Base-by-base conservation (phyloP, 345 rosid genomes). In the Isatis tinctoria region DNA sequence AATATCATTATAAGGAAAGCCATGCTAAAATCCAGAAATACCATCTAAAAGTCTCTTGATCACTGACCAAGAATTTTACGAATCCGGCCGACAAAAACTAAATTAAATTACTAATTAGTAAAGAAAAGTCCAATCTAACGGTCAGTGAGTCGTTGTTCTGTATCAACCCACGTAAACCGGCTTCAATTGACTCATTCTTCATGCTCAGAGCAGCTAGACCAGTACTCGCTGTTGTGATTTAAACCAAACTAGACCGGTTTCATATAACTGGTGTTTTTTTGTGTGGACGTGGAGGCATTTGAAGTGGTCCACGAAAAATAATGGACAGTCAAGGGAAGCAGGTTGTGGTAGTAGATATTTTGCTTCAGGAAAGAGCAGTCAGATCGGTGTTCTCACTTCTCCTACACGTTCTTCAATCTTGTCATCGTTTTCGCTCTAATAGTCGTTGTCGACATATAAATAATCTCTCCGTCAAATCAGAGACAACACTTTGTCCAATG, bases 301-400 rank as follows among this genome's bases (percentile, higher is more conserved):
- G 65, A 18, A 59, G 67, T 48, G 53, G 66, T 60, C 73, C 69
- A 30, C 24, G 26, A 6, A 44, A n/a, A 74, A 74, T 58, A 57
- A 74, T 74, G 77, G 57, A 47, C 49, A 47, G 22, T 51, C 54
- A 30, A 54, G 20, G 24, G 45, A 62, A 26, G 32, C 57, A 51
- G 30, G n/a, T 56, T 53, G 56, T 24, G 58, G 59, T 51, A 30
- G 59, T 51, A 30, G 69, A 67, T 75, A 60, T 67, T 66, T 27
- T 27, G 43, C 58, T 54, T 65, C 9, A 28, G 6, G 66, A 33
- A 43, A 69, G 54, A 33, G 54, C 5, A 24, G 6, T 47, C 32
- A 49, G 28, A 36, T 71, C 40, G 2, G 40, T 36, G 18, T 17
- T 60, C 56, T 36, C 48, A 35, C 60, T 66, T 49, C 20, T 49